A percentile compares a stretch with the other conserved stretches of the same genome.
Conservation (phyloP, 495 filamentous ascomycete genomes). For the Poronia punctata region DNA sequence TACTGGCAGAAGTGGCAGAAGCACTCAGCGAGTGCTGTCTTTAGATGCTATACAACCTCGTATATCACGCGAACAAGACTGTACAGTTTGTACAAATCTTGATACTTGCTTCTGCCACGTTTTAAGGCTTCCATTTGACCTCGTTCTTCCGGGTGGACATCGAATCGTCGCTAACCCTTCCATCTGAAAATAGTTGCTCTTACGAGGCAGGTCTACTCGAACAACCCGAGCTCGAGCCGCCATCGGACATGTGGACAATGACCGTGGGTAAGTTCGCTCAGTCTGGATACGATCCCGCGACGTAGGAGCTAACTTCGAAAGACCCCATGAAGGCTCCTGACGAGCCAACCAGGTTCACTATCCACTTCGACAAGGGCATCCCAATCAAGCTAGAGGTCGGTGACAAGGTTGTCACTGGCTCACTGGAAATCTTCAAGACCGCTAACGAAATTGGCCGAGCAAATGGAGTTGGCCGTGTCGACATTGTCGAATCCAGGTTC, state of each 20-base stretch:
- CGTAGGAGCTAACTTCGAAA: constrained; percentile 10
- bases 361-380: constrained; percentile 68
- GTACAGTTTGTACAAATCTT: background rate
- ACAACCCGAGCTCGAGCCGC: constrained; percentile 49
- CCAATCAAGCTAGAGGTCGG: constrained; percentile 46
- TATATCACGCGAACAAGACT: background rate
- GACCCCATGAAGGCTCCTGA: constrained; percentile 62
- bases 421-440: constrained; percentile 62
- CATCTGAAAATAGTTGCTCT: constrained; percentile 2
- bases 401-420: constrained; percentile 55
- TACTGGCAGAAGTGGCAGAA: background rate
- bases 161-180: background rate
- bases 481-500: constrained; percentile 81
- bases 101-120: background rate
- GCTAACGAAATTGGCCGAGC: constrained; percentile 60
- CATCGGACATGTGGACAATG: constrained; percentile 69
- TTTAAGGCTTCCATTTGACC: background rate
- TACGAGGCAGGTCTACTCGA: constrained; percentile 70
- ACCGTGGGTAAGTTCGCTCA: constrained; percentile 31
- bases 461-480: constrained; percentile 68
- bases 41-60: background rate
- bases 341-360: constrained; percentile 59
- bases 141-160: background rate
- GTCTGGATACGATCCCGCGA: background rate
- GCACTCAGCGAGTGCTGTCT: background rate